A percentile compares a stretch with the other conserved stretches of the same genome.
Conservation (phyloP, 768 basidiomycete species). For the Auriscalpium vulgare region DNA sequence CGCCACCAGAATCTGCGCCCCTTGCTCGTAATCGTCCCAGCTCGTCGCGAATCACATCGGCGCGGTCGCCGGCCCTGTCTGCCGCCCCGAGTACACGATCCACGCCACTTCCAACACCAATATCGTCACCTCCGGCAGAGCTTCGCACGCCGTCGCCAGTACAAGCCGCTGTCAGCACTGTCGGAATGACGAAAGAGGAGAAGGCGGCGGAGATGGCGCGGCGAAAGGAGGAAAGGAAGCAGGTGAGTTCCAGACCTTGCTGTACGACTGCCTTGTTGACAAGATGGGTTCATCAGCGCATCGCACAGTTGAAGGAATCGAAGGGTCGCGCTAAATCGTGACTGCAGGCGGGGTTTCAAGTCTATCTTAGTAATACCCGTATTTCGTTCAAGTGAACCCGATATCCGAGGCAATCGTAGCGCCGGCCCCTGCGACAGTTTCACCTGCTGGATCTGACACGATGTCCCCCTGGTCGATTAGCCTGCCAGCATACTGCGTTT, state of each 20-base stretch:
- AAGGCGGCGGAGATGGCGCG: constrained; percentile 90
- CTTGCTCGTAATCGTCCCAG: not conserved
- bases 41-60: not conserved
- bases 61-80: constrained; percentile 5
- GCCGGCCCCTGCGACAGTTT: too few relatives aligned
- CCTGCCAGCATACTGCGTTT: too few relatives aligned
- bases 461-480: too few relatives aligned
- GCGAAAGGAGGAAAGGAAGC: constrained; percentile 86
- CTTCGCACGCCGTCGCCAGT: constrained; percentile 7
- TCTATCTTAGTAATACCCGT: too few relatives aligned
- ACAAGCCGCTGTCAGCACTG: constrained; percentile 27
- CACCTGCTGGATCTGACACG: too few relatives aligned
- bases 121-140: constrained; percentile 17
- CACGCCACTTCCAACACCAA: constrained; percentile 16
- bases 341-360: too few relatives aligned
- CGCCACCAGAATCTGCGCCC: not conserved
- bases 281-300: not conserved
- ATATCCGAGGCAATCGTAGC: too few relatives aligned
- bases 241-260: constrained; percentile 39
- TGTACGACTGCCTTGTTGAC: not conserved
- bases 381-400: too few relatives aligned
- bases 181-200: constrained; percentile 75
- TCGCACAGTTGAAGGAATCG: constrained; percentile 1
- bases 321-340: not conserved
- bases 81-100: constrained; percentile 13